Percentiles rank a stretch among this genome's conserved stretches.
phyloP scores from a whole-genome alignment of 495 filamentous ascomycete genomes.

The Collariella sp. region DNA sequence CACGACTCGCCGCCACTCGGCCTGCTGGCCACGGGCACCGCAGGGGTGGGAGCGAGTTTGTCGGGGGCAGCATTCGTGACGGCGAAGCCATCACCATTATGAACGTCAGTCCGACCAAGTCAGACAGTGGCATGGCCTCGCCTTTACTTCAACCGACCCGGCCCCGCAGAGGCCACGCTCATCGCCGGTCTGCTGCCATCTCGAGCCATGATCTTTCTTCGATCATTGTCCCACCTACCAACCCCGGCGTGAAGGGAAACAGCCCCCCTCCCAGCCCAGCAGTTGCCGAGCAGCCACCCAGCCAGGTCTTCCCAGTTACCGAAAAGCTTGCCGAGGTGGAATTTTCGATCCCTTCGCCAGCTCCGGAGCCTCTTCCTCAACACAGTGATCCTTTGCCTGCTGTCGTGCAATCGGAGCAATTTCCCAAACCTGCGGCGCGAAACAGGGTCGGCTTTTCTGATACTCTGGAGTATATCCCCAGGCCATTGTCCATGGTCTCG shows the following conservation, averaged over 20 bases:
- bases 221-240: constrained; percentile 55
- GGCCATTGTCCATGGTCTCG: constrained; percentile 64
- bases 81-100: constrained; percentile 47
- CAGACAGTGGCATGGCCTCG: constrained; percentile 47
- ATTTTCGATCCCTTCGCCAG: background rate
- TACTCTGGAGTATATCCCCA: constrained; percentile 58
- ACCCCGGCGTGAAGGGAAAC: constrained; percentile 41
- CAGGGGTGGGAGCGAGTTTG: constrained; percentile 68
- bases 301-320: constrained; percentile 32
- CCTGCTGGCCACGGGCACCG: constrained; percentile 51
- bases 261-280: constrained; percentile 67
- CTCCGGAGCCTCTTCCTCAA: constrained; percentile 1
- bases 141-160: constrained; percentile 40
- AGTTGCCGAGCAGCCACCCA: constrained; percentile 30
- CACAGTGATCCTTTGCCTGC: background rate
- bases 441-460: constrained; percentile 53
- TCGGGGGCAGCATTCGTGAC: constrained; percentile 60
- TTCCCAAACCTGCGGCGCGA: constrained; percentile 34
- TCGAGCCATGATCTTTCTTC: constrained; percentile 70
- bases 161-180: constrained; percentile 65
- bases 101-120: constrained; percentile 57
- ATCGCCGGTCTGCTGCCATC: constrained; percentile 78
- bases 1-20: constrained; percentile 34
- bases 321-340: constrained; percentile 13
- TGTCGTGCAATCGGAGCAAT: constrained; percentile 21